These are phyloP conservation scores for Phaeotremella fagi DNA, from an alignment of 768 basidiomycete genomes.

Conservation along the genomic window DNA sequence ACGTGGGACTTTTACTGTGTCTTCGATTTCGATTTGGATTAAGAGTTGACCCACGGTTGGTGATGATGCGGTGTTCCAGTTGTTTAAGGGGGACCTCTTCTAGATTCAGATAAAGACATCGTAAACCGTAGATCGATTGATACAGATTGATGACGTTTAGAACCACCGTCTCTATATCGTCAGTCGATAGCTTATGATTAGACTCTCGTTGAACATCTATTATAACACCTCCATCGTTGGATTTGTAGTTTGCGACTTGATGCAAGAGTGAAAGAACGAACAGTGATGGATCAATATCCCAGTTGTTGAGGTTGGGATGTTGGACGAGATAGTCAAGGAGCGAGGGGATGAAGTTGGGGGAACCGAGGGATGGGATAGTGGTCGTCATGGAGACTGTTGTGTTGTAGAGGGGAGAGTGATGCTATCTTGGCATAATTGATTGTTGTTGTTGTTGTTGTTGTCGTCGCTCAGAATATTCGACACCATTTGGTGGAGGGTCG, in stretches of 20 bases:
- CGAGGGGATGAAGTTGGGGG: not conserved
- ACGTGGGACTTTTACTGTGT: not conserved
- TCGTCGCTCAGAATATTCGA: too few relatives aligned
- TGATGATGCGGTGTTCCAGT: not conserved
- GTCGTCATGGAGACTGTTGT: too few relatives aligned
- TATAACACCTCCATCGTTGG: not conserved
- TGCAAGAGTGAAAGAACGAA: not conserved
- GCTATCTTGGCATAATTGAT: too few relatives aligned
- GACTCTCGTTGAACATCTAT: not conserved
- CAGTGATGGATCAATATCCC: not conserved
- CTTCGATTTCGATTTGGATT: too few relatives aligned
- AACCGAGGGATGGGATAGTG: not conserved
- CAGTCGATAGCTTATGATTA: not conserved
- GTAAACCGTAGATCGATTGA: not conserved
- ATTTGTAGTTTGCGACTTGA: not conserved
- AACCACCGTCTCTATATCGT: not conserved
- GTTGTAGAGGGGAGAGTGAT: too few relatives aligned
- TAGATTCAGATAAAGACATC: not conserved
- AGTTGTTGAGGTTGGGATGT: not conserved
- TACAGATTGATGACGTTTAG: not conserved
- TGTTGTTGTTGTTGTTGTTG: too few relatives aligned
- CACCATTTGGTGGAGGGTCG: too few relatives aligned
- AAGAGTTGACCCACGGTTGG: not conserved
- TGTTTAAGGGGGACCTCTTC: not conserved
- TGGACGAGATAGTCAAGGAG: not conserved